A percentile compares a stretch with the other conserved stretches of the same genome.
Conservation (phyloP, 2,329 filamentous ascomycete genomes). For the Fusarium sp. region DNA sequence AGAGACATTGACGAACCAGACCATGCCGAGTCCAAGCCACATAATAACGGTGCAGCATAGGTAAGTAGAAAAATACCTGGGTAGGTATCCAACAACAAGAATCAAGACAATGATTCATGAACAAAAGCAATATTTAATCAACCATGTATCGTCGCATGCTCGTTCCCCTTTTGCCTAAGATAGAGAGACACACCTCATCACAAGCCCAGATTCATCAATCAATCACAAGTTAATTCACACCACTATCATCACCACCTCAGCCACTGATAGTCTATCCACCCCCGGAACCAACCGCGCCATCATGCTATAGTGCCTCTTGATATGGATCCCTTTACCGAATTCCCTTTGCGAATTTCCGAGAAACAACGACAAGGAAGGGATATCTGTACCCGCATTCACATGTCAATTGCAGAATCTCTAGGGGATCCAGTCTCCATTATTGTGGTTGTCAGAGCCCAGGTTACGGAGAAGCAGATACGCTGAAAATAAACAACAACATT, state of each 20-base stretch:
- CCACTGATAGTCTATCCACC: conserved; percentile 5
- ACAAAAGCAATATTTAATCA: not conserved
- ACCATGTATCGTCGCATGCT: conserved; percentile 1
- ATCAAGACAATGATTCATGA: not conserved
- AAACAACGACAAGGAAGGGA: conserved; percentile 13
- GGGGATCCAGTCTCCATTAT: not conserved
- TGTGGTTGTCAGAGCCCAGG: not conserved
- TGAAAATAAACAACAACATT: not conserved
- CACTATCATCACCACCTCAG: conserved; percentile 21
- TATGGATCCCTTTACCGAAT: conserved; percentile 16
- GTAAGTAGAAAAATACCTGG: not conserved
- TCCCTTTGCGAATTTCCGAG: conserved; percentile 31
- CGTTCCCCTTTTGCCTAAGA: conserved; percentile 8
- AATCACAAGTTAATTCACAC: conserved; percentile 39
- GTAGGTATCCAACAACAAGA: not conserved
- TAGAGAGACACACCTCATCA: conserved; percentile 7
- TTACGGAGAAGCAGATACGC: not conserved
- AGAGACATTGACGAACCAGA: conserved; percentile 21
- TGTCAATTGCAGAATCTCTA: conserved; percentile 14
- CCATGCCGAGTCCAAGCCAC: conserved; percentile 24
- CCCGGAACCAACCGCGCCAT: conserved; percentile 19
- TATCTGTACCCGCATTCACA: conserved; percentile 35
- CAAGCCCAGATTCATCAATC: conserved; percentile 15
- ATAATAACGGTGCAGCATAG: conserved; percentile 4
- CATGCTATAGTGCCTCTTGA: conserved; percentile 24